Evolutionary conservation across 495 filamentous ascomycete species (phyloP), one percentile per base, ranked within the genome.

Genomic region (Aspergillus coremiiformis): DNA sequence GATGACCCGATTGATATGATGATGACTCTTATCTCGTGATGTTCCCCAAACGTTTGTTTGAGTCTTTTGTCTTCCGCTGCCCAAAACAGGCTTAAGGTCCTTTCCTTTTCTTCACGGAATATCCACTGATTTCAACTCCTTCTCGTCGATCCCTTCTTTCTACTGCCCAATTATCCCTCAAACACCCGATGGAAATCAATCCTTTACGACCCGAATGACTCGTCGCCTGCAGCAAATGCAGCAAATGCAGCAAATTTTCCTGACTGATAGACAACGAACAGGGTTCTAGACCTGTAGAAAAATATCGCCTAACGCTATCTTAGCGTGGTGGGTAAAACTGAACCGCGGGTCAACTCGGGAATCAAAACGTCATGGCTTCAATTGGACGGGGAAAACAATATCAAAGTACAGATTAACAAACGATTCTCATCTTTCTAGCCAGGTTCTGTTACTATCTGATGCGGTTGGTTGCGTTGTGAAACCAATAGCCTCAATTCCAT

Each of bases 341-440:
- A 35, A 41, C 15, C 37, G 49, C 49, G 49, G 49, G 33, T 51
- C 49, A 41, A 29, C 24, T 29, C 49, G 49, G 49, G 49, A 51
- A 51, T 41, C 49, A 43, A 39, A 21, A 51, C 49, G 49, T 51
- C 49, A 51, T 51, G 19, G 48, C n/a, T 51, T 26, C 24, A 10
- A 51, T 51, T 51, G 49, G 49, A 14, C 19, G 30, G 19, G n/a
- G 14, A 4, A 41, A 1, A 9, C n/a, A 11, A 17, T 4, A 12
- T 20, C 11, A 12, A 19, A 41, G 19, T 7, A 17, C 6, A 7
- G 24, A 19, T 32, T 20, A 6, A 27, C 17, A 26, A 33, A 33
- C 45, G 29, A 11, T 47, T 47, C 15, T 12, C 4, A 20, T 19
- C 8, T 4, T 21, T 47, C 44, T 26, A 47, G 37, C 15, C 37